These are phyloP conservation scores for Claviceps sp. DNA, from an alignment of 2,329 filamentous ascomycete genomes.

Conservation along the genomic window DNA sequence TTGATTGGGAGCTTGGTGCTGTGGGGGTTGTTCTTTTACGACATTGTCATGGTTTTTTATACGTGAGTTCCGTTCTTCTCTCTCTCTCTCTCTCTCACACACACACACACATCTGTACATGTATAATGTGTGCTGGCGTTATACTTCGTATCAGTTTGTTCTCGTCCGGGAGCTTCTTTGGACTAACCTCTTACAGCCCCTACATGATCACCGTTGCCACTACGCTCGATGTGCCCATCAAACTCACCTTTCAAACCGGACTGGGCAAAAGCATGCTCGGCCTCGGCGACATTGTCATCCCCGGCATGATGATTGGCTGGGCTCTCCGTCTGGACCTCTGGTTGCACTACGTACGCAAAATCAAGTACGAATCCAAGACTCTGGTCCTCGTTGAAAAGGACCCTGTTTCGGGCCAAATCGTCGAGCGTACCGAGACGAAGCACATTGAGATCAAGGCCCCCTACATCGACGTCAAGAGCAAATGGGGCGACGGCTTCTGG, in stretches of 20 bases:
- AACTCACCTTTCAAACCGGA: constrained; percentile 62
- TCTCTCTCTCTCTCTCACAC: too few species aligned
- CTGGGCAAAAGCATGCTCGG: constrained; percentile 71
- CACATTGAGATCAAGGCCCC: constrained; percentile 35
- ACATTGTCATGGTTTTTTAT: constrained; percentile 86
- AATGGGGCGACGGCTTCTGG: constrained; percentile 82
- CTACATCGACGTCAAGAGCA: constrained; percentile 49
- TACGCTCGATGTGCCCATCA: constrained; percentile 82
- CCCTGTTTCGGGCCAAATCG: constrained; percentile 18
- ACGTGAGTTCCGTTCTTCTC: constrained; percentile 42
- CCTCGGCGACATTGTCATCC: constrained; percentile 85
- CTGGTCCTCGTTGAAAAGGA: constrained; percentile 22
- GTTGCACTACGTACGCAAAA: constrained; percentile 61
- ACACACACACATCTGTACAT: too few species aligned
- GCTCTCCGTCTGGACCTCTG: constrained; percentile 87
- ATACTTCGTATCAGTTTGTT: too few species aligned
- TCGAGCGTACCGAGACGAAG: constrained; percentile 24
- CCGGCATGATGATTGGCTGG: constrained; percentile 79
- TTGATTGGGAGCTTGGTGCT: constrained; percentile 68
- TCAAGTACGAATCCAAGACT: constrained; percentile 30
- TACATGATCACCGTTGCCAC: constrained; percentile 83
- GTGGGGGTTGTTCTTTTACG: constrained; percentile 76
- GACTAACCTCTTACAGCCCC: constrained; percentile 31
- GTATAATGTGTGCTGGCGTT: too few species aligned
- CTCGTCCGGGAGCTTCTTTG: neutral